Evolutionary conservation across 768 basidiomycete species (phyloP), one percentile per base, ranked within the genome.

Genomic region (Auricularia cornea): DNA sequence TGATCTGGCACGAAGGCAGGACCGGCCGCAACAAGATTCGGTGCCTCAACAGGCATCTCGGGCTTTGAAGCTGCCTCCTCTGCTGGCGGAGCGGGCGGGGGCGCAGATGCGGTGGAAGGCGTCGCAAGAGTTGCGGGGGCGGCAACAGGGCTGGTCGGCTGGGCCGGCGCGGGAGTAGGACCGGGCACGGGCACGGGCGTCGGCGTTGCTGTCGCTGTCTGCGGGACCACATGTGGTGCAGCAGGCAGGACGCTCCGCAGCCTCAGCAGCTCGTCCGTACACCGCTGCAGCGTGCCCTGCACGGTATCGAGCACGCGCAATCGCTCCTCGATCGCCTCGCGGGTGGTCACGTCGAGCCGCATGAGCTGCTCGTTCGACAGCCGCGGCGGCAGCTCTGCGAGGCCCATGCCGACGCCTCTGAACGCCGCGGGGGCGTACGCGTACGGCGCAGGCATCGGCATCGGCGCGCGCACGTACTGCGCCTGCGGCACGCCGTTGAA

Each of bases 291-390:
- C 3, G 86, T 82, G 40, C 79, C 79, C 41, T 92, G 90, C 41
- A 95, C 88, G 20, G 85, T 82, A 74, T 93, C 87, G 40, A 98
- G 75, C 41, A 92, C 81, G 51, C 85, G 80, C 65, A 98, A 74
- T 62, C 92, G 83, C 68, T 94, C 92, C 67, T 94, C 91, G 59
- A 97, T 89, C 5, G 89, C 88, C 67, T 90, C 89, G 61, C 90
- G 79, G 30, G 90, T 92, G 41, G 87, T 70, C 30, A 69, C 75
- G 66, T 93, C 90, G 73, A 93, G 75, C 23, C 79, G 74, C 20
- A 80, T 76, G 14, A 94, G 77, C 68, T 92, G 89, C 44, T 83
- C 82, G 18, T 85, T 83, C 4, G 80, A 84, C 62, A 85, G 69
- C 35, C 75, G 76, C 11, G 79, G 72, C 26, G 85, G 84, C 32